A percentile compares a stretch with the other conserved stretches of the same genome.
Conservation (phyloP, 495 filamentous ascomycete genomes). For the Aspergillus sclerotiicarbonarius region DNA sequence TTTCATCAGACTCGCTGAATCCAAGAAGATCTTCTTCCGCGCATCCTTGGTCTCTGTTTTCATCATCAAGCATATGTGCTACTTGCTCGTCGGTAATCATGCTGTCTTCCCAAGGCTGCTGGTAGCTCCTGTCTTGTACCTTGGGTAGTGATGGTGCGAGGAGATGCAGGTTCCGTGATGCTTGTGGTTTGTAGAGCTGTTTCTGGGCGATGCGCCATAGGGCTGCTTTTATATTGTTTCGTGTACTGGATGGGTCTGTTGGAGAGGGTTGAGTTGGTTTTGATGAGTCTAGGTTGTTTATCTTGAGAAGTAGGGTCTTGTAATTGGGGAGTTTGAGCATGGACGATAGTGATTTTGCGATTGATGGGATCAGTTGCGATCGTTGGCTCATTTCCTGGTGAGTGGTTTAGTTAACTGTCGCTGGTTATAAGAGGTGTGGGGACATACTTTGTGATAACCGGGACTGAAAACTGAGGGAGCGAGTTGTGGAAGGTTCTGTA, state of each 20-base stretch:
- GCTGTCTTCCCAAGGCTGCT: neutral
- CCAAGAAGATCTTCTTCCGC: neutral
- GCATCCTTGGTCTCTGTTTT: neutral
- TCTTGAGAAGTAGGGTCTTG: conserved; percentile 12
- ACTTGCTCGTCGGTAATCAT: conserved; percentile 4
- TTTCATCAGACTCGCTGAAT: neutral
- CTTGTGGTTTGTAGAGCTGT: conserved; percentile 18
- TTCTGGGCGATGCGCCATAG: conserved; percentile 33
- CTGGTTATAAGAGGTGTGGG: neutral
- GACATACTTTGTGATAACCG: neutral
- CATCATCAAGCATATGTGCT: neutral
- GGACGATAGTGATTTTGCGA: conserved; percentile 34
- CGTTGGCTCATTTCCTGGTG: conserved; percentile 41
- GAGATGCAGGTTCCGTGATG: conserved; percentile 2
- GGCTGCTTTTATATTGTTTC: conserved; percentile 18
- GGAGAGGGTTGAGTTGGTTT: neutral
- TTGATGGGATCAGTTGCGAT: conserved; percentile 30
- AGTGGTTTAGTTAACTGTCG: conserved; percentile 7
- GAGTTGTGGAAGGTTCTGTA: neutral
- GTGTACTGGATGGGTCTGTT: neutral
- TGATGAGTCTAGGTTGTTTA: conserved; percentile 4
- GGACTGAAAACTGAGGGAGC: neutral
- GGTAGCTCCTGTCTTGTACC: neutral
- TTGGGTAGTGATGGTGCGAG: neutral
- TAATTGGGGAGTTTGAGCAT: conserved; percentile 27